Evolutionary conservation across 1,284 basidiomycete genomes (phyloP), one percentile per base, ranked within the genome.

Genomic region (Ceratobasidium sp.): DNA sequence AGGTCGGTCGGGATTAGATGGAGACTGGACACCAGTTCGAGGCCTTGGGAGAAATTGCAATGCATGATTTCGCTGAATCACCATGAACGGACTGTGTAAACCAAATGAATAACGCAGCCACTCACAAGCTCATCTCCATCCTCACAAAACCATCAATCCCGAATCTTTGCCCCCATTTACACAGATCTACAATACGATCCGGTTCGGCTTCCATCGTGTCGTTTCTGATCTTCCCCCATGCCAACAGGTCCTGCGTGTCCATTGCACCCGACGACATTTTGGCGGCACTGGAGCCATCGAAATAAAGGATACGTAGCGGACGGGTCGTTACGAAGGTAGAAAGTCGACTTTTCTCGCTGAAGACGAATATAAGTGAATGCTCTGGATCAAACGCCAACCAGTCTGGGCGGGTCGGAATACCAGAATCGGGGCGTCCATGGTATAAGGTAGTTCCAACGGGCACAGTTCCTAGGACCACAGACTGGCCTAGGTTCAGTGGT

Each of bases 81-180:
- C 18, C 30, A 57, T 45, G 64, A 46, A 43, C 32, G 30, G 8
- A 30, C 10, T 32, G 16, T 23, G 3, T 23, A 18, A 14, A 14
- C 36, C 36, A 14, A n/a, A n/a, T 23, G 4, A 26, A 12, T 28
- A 26, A 32, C 46, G 21, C 10, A 28, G 39, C 39, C 12, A 76
- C 83, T 76, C 74, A 86, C 85, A 85, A 86, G 74, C 82, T 79
- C 79, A 84, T 81, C 77, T 84, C 82, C 85, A 85, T 85, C 75
- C 84, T 79, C 21, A 83, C 79, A 43, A 82, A 83, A 0, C 80
- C 82, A 75, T 82, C 83, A 5, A 85, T 71, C n/a, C 77, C 76
- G 41, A 79, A 77, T 48, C 77, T 41, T 55, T 79, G 77, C 0
- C 81, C 82, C 82, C 82, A 84, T 6, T 75, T 32, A 73, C 80